phyloP scores from a whole-genome alignment of 345 rosid genomes.

The Eutrema japonicum region DNA sequence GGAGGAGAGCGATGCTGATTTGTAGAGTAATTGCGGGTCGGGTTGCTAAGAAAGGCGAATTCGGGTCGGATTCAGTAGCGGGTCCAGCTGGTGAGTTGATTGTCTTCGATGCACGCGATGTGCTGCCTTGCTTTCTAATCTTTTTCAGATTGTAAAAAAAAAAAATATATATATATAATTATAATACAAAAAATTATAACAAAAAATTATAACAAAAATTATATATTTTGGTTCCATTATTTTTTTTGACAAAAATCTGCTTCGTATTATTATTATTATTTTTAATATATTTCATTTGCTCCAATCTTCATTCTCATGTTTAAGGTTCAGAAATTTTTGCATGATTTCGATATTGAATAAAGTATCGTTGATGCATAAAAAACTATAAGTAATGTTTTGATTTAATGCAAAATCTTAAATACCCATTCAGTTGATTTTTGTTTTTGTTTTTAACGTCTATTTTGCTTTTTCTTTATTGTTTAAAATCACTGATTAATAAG shows the following conservation, averaged over 20 bases:
- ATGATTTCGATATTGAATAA: background rate
- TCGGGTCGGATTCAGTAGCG: conserved; percentile 78
- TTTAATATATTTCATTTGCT: background rate
- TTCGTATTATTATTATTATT: background rate
- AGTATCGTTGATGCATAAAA: background rate
- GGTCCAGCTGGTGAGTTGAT: conserved; percentile 78
- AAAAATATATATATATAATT: background rate
- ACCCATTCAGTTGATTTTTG: background rate
- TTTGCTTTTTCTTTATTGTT: background rate
- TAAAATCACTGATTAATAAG: background rate
- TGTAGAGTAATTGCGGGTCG: conserved; percentile 95
- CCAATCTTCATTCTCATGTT: background rate
- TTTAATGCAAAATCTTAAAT: background rate
- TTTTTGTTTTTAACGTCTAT: too few relatives aligned
- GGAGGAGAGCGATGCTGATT: conserved; percentile 90
- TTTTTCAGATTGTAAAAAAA: conserved; percentile 79
- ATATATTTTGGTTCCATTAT: background rate
- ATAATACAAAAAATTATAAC: background rate
- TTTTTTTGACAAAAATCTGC: background rate
- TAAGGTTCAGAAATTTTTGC: conserved; percentile 19
- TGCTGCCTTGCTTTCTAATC: conserved; percentile 90
- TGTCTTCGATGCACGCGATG: conserved; percentile 84
- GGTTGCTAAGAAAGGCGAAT: conserved; percentile 59
- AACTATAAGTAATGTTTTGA: background rate
- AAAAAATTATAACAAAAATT: background rate